Percentiles rank a stretch among this genome's conserved stretches.
Evolutionary conservation across 1,284 basidiomycete species (phyloP).

Genomic region (Athelia sp.): DNA sequence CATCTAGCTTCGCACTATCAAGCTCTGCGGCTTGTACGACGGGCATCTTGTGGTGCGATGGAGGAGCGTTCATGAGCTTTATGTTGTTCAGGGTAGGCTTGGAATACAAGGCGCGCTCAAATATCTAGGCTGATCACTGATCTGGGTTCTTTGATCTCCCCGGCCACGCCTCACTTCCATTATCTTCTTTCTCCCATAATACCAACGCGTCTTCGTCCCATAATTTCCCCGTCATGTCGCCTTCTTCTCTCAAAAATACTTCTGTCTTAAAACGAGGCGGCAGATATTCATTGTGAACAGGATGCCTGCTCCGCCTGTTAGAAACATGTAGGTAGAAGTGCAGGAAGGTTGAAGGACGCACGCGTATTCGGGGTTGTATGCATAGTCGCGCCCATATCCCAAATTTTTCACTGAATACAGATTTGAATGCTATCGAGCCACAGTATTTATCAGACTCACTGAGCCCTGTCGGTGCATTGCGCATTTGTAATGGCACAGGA

Average conservation of each 20-base stretch:
- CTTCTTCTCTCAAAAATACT: conserved; percentile 50
- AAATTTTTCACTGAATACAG: conserved; percentile 58
- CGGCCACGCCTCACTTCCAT: conserved; percentile 61
- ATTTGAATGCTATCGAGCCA: not conserved
- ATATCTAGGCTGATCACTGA: not conserved
- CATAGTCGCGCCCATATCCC: conserved; percentile 70
- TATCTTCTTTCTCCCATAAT: conserved; percentile 69
- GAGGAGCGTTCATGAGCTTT: conserved; percentile 6
- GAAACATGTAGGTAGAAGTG: conserved; percentile 4
- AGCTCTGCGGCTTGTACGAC: conserved; percentile 5
- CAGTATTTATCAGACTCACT: conserved; percentile 21
- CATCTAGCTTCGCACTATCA: conserved; percentile 8
- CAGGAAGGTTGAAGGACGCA: conserved; percentile 30
- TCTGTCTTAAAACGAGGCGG: conserved; percentile 38
- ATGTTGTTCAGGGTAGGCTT: too few species aligned
- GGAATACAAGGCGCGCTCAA: too few species aligned
- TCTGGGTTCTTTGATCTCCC: conserved; percentile 33
- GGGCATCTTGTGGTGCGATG: conserved; percentile 6
- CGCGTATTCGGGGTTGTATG: conserved; percentile 76
- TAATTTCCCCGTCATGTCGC: conserved; percentile 47
- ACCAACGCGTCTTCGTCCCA: conserved; percentile 74
- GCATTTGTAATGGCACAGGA: conserved; percentile 72
- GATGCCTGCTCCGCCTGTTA: conserved; percentile 47
- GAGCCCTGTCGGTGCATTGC: conserved; percentile 84
- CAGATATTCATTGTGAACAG: conserved; percentile 64